Evolutionary conservation across 2,329 filamentous ascomycete species (phyloP).

Genomic region (Pseudogymnoascus destructans): DNA sequence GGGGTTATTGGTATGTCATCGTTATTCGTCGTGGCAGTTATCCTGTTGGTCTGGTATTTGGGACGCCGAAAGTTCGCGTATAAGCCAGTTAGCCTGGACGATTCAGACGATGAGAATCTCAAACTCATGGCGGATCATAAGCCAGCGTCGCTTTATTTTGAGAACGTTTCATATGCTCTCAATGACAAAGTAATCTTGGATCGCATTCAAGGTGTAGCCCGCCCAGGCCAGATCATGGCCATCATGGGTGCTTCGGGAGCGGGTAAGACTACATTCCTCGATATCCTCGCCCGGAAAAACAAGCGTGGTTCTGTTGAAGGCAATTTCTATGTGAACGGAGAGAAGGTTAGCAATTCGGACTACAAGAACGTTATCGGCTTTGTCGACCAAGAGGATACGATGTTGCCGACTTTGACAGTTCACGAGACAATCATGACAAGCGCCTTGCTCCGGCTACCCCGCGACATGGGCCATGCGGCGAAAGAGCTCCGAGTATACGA

Average conservation of each 20-base stretch:
- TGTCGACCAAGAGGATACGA: constrained; percentile 95
- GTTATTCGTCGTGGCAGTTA: constrained; percentile 77
- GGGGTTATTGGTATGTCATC: constrained; percentile 78
- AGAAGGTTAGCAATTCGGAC: constrained; percentile 70
- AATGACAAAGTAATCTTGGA: constrained; percentile 79
- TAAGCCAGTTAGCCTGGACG: constrained; percentile 70
- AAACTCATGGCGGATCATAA: constrained; percentile 88
- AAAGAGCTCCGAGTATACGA: constrained; percentile 88
- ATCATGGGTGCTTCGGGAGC: constrained; percentile 98
- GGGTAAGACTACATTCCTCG: constrained; percentile 92
- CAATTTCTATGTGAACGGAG: constrained; percentile 85
- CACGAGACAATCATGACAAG: constrained; percentile 96
- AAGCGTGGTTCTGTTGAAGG: constrained; percentile 71
- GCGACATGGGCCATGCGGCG: constrained; percentile 73
- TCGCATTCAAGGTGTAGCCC: constrained; percentile 72
- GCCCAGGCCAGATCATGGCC: constrained; percentile 86
- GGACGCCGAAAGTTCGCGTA: constrained; percentile 58
- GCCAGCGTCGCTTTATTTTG: constrained; percentile 75
- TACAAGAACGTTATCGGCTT: constrained; percentile 92
- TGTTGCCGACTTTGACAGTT: constrained; percentile 89
- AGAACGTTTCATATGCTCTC: constrained; percentile 73
- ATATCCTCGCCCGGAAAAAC: constrained; percentile 93
- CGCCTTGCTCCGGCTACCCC: constrained; percentile 79
- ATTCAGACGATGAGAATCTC: constrained; percentile 74
- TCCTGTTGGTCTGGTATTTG: constrained; percentile 76